These are phyloP conservation scores for Fusarium pininemorale DNA, from an alignment of 2,329 filamentous ascomycete species.

Conservation along the genomic window DNA sequence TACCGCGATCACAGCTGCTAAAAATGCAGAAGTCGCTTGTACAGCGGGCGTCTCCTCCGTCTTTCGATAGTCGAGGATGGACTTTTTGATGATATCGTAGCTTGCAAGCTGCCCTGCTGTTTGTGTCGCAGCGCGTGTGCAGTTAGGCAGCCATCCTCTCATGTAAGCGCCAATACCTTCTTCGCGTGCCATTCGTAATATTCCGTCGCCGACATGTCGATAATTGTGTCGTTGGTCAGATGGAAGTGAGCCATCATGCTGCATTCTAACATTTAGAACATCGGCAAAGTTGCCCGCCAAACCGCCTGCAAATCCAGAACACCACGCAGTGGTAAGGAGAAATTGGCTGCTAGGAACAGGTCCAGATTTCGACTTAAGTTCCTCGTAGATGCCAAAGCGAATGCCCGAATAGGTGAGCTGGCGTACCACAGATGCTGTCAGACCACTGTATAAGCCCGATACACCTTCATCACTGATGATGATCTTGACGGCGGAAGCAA, in stretches of 20 bases:
- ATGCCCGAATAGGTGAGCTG: background rate
- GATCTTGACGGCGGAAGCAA: background rate
- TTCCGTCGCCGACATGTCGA: background rate
- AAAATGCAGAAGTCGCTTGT: background rate
- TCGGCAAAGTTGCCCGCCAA: background rate
- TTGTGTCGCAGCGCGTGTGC: background rate
- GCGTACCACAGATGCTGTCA: background rate
- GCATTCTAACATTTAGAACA: background rate
- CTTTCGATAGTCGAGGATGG: background rate
- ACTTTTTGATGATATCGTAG: background rate
- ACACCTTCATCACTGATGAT: background rate
- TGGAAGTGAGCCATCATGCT: background rate
- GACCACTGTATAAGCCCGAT: background rate
- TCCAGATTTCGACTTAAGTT: background rate
- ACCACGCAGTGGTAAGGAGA: background rate
- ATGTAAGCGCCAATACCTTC: background rate
- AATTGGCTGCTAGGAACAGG: background rate
- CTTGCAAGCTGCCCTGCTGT: background rate
- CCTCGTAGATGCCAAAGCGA: background rate
- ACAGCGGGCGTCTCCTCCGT: background rate
- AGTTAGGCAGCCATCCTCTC: background rate
- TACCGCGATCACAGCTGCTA: background rate
- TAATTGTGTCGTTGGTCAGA: background rate
- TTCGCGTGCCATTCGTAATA: background rate
- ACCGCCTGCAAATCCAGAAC: background rate